A percentile compares a stretch with the other conserved stretches of the same genome.
phyloP scores from a whole-genome alignment of 805 yeast species.

The Lipomyces sp. region DNA sequence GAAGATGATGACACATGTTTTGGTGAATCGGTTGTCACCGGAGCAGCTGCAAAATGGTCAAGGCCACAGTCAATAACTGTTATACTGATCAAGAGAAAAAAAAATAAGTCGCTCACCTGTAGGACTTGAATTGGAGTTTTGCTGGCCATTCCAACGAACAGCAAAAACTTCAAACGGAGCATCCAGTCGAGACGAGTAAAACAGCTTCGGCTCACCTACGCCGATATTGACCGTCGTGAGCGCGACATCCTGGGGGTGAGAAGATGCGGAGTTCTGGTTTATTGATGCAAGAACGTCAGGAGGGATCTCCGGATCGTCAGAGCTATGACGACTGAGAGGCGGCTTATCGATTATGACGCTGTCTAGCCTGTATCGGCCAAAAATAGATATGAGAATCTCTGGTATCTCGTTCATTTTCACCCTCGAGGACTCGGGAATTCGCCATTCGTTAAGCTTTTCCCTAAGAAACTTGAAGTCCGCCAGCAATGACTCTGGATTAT shows the following conservation, averaged over 20 bases:
- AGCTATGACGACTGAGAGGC: no score
- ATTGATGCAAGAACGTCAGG: not conserved
- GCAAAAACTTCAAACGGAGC: constrained; percentile 27
- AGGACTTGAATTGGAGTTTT: no score
- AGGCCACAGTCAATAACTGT: no score
- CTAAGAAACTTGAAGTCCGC: not conserved
- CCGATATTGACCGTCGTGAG: not conserved
- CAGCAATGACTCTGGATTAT: no score
- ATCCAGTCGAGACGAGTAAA: constrained; percentile 11
- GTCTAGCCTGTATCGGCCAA: constrained; percentile 16
- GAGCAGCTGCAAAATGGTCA: no score
- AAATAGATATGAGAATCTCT: constrained; percentile 15
- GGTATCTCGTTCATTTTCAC: constrained; percentile 16
- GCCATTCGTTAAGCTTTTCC: constrained; percentile 8
- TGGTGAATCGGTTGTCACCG: no score
- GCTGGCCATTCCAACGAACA: constrained; percentile 13
- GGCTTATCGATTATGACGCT: constrained; percentile 1
- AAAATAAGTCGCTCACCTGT: no score
- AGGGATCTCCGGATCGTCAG: not conserved
- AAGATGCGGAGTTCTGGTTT: no score
- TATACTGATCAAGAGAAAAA: no score
- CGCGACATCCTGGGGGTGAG: not conserved
- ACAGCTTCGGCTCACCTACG: constrained; percentile 15
- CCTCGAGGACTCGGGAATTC: constrained; percentile 6
- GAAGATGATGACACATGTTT: no score